A percentile compares a stretch with the other conserved stretches of the same genome.
phyloP scores from a whole-genome alignment of 768 basidiomycete species.

The Hericium alpestre region DNA sequence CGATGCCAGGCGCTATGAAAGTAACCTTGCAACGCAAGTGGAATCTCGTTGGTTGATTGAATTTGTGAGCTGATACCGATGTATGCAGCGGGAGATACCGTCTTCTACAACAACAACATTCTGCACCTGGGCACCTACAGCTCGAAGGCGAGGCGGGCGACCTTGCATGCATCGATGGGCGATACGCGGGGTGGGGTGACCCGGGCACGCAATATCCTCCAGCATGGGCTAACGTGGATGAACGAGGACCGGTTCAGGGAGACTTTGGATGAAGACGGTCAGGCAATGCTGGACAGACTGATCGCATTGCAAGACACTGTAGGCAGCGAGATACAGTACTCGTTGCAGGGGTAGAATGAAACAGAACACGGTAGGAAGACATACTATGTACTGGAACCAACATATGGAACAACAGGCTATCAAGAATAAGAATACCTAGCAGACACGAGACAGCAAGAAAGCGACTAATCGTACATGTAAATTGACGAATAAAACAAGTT shows the following conservation, averaged over 20 bases:
- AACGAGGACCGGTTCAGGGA: constrained; percentile 36
- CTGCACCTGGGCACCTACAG: constrained; percentile 65
- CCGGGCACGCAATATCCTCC: constrained; percentile 63
- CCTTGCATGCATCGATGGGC: constrained; percentile 63
- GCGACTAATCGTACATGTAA: too few relatives aligned
- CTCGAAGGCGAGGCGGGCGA: constrained; percentile 38
- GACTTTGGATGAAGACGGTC: constrained; percentile 34
- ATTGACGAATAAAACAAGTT: too few relatives aligned
- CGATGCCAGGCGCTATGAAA: constrained; percentile 59
- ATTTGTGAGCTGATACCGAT: neutral
- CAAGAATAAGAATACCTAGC: too few relatives aligned
- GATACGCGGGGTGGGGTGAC: constrained; percentile 48
- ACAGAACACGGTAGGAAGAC: too few relatives aligned
- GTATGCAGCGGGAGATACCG: constrained; percentile 53
- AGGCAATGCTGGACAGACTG: constrained; percentile 50
- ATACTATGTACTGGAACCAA: too few relatives aligned
- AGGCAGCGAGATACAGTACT: constrained; percentile 40
- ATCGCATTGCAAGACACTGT: constrained; percentile 38
- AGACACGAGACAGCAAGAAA: too few relatives aligned
- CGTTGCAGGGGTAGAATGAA: constrained; percentile 26
- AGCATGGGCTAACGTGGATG: constrained; percentile 70
- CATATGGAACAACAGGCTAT: too few relatives aligned
- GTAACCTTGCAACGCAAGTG: constrained; percentile 44
- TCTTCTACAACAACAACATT: constrained; percentile 75
- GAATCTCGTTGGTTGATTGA: neutral